phyloP scores from a whole-genome alignment of 768 basidiomycete genomes.

The Steccherinum ochraceum region DNA sequence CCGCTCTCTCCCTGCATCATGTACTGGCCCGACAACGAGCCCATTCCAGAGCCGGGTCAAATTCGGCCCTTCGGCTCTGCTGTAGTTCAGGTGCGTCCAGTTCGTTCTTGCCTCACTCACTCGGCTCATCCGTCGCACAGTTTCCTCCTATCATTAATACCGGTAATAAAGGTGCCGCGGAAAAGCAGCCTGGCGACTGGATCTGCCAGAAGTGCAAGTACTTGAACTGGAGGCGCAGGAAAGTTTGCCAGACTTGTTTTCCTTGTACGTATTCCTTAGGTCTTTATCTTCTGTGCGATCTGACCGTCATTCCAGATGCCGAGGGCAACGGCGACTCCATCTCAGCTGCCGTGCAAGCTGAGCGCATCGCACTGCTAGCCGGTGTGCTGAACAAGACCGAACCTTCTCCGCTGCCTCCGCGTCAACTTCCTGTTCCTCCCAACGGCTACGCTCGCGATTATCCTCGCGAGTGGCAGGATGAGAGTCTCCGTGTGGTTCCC shows the following conservation, averaged over 20 bases:
- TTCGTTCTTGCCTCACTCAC: neutral
- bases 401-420: constrained; percentile 3
- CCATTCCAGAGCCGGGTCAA: constrained; percentile 75
- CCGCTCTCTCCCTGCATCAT: constrained; percentile 71
- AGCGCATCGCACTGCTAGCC: constrained; percentile 75
- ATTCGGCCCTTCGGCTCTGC: constrained; percentile 50
- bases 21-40: constrained; percentile 91
- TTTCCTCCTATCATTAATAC: constrained; percentile 87
- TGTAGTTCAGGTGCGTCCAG: constrained; percentile 44
- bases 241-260: constrained; percentile 86
- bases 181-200: constrained; percentile 57
- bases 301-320: constrained; percentile 44
- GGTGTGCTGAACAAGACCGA: constrained; percentile 54
- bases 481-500: constrained; percentile 23
- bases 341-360: constrained; percentile 77
- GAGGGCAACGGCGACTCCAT: constrained; percentile 88
- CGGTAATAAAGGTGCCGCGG: constrained; percentile 82
- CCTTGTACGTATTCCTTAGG: constrained; percentile 50
- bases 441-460: neutral
- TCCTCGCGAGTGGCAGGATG: neutral
- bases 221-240: constrained; percentile 80
- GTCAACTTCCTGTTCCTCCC: neutral
- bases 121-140: constrained; percentile 26
- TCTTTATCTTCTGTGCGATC: constrained; percentile 3
- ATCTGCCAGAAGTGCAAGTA: constrained; percentile 82